Evolutionary conservation across 2,329 filamentous ascomycete species (phyloP).

Genomic region (Sporothrix brunneoviolacea): DNA sequence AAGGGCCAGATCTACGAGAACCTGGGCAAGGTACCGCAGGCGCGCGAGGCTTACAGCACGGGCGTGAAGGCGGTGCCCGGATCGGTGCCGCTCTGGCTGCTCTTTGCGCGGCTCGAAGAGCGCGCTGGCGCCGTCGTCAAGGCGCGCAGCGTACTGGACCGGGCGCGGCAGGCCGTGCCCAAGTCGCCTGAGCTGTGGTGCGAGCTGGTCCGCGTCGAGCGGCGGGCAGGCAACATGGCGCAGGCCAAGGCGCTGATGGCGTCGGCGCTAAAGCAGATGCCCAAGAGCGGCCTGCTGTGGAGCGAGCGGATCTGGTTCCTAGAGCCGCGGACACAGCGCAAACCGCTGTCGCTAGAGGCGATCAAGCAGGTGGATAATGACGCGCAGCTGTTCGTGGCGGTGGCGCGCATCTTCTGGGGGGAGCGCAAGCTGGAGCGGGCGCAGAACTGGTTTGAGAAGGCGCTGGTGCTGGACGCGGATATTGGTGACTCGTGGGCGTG

Average conservation of each 20-base stretch:
- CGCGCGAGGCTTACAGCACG: constrained; percentile 80
- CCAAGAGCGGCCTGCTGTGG: constrained; percentile 82
- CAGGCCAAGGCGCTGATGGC: constrained; percentile 94
- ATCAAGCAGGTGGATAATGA: constrained; percentile 97
- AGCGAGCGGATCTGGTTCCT: constrained; percentile 93
- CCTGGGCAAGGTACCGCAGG: constrained; percentile 70
- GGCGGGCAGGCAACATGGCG: constrained; percentile 71
- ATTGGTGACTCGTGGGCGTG: constrained; percentile 93
- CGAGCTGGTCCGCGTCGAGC: constrained; percentile 89
- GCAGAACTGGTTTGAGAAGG: constrained; percentile 95
- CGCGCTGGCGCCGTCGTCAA: constrained; percentile 77
- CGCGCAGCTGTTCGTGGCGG: constrained; percentile 78
- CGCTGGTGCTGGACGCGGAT: constrained; percentile 79
- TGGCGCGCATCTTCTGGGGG: constrained; percentile 92
- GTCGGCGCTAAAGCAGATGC: constrained; percentile 83
- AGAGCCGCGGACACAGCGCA: constrained; percentile 84
- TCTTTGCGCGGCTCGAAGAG: constrained; percentile 85
- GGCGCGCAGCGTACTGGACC: constrained; percentile 86
- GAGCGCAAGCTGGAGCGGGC: constrained; percentile 91
- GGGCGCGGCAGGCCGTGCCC: constrained; percentile 79
- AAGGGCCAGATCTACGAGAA: constrained; percentile 97
- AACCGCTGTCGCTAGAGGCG: constrained; percentile 83
- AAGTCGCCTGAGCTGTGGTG: constrained; percentile 82
- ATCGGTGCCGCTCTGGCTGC: constrained; percentile 81
- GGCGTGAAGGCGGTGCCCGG: constrained; percentile 82